Evolutionary conservation across 192 early-diverging fungal genomes (phyloP).

Genomic region (Coemansia nantahalensis): DNA sequence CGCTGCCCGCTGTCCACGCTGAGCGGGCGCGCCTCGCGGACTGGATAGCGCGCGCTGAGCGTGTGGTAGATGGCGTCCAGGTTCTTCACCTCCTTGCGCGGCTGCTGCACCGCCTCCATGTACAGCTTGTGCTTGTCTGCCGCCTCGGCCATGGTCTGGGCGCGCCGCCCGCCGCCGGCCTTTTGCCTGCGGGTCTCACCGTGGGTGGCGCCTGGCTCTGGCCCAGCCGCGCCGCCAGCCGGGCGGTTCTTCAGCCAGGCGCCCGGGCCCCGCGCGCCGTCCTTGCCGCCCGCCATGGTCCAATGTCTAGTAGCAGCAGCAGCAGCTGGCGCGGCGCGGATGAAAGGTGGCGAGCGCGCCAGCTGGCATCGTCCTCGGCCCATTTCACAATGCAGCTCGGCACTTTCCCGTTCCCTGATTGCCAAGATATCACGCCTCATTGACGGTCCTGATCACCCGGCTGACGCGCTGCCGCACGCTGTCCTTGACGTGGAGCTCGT

Average conservation of each 20-base stretch:
- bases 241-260: too few species aligned
- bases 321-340: too few species aligned
- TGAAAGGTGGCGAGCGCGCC: too few species aligned
- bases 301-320: too few species aligned
- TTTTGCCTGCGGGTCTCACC: neutral
- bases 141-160: constrained; percentile 39
- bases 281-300: too few species aligned
- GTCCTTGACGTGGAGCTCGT: constrained; percentile 45
- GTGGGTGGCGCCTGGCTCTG: too few species aligned
- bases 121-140: constrained; percentile 46
- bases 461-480: constrained; percentile 51
- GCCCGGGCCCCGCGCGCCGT: too few species aligned
- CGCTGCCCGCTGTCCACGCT: neutral
- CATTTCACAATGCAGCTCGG: too few species aligned
- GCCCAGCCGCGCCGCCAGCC: too few species aligned
- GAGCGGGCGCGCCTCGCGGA: neutral
- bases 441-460: constrained; percentile 42
- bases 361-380: too few species aligned
- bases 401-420: too few species aligned
- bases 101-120: constrained; percentile 47
- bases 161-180: constrained; percentile 1
- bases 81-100: constrained; percentile 44
- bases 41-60: constrained; percentile 10
- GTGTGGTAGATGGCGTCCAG: constrained; percentile 22
- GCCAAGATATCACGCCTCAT: constrained; percentile 47